Percentiles rank a stretch among this genome's conserved stretches.
Evolutionary conservation across 805 yeast genomes (phyloP).

Genomic region (Saccharomycopsis sp.): DNA sequence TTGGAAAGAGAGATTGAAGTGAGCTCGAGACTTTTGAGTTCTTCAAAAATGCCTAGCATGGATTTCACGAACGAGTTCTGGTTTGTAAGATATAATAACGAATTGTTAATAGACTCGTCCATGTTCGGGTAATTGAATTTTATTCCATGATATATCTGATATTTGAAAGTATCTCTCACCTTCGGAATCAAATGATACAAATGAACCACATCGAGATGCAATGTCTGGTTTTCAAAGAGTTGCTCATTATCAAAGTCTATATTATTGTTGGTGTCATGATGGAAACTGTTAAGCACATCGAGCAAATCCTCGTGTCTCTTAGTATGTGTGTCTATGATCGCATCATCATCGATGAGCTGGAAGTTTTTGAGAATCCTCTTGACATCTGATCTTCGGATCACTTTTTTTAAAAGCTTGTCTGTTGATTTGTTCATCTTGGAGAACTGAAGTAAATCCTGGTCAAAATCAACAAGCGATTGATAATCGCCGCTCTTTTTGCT

Average conservation of each 20-base stretch:
- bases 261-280: neutral
- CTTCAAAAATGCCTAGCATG: neutral
- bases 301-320: neutral
- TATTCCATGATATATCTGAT: constrained; percentile 13
- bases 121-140: constrained; percentile 12
- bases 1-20: neutral
- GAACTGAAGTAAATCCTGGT: constrained; percentile 11
- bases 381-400: constrained; percentile 13
- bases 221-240: constrained; percentile 1
- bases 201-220: constrained; percentile 13
- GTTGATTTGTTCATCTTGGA: constrained; percentile 14
- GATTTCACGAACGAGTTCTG: neutral
- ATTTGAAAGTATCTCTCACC: constrained; percentile 80
- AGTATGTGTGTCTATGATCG: neutral
- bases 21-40: constrained; percentile 2
- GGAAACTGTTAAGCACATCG: neutral
- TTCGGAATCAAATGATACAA: constrained; percentile 77
- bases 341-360: neutral
- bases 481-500: neutral
- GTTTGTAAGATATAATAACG: neutral
- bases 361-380: constrained; percentile 12
- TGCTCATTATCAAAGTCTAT: neutral
- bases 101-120: constrained; percentile 9
- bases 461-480: constrained; percentile 3
- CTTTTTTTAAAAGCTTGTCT: constrained; percentile 12